Evolutionary conservation across 306 rosid species (phyloP), one percentile per base, ranked within the genome.

Genomic region (Vigna mungo): DNA sequence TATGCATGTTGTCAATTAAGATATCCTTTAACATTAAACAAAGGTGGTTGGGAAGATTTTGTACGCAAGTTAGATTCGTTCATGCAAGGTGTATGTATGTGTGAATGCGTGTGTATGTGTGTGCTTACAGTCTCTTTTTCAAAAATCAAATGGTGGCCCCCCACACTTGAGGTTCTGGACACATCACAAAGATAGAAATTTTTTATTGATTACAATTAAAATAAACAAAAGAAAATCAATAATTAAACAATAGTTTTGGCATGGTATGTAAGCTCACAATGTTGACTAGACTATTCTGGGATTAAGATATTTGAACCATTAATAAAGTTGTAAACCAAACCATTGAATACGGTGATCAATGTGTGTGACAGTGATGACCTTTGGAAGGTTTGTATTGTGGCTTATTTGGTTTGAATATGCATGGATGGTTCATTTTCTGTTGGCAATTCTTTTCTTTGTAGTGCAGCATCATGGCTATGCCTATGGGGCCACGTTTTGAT

Each of bases 21-120:
- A 77, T 70, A 49, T 36, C 72, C 54, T 71, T 43, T 72, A 15
- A 51, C 79, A 80, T 73, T 61, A 52, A 72, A 79, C 43, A 41
- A 61, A 71, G 78, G 82, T 60, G 63, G 86, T 79, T 79, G 62
- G 86, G 84, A 64, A 46, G 84, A 87, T 84, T 85, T 82, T 81
- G 66, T 47, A 72, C 72, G 74, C 89, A 82, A 63, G 43, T 69
- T 74, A 74, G 78, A 68, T 84, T 85, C 85, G 36, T 84, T 87
- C 90, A 81, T 83, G 90, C 84, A 79, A 77, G 59, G 81, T 53
- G 73, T 53, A 14, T 34, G 56, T 58, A 27, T 69, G 34, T 72
- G 68, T 76, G 69, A 56, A 68, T n/a, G 18, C 21, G 12, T 56
- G 9, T 58, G 4, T 39, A 2, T 23, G 17, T 5, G 46, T 62